Conservation (phyloP, 2,329 filamentous ascomycete genomes). For the Talaromyces islandicus region DNA sequence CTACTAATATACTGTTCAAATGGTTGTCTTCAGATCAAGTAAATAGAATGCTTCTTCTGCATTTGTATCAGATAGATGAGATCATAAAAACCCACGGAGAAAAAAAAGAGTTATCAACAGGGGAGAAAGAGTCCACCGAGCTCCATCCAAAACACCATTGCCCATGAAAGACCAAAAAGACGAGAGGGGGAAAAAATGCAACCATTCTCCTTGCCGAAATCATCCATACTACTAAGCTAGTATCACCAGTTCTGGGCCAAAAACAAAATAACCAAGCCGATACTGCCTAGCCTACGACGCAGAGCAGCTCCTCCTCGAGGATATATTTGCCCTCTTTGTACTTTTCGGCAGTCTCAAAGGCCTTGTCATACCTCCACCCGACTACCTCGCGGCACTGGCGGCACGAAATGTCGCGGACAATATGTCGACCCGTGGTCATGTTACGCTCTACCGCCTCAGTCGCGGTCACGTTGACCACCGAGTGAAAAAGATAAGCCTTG, state of each 20-base stretch:
- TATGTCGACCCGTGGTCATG: conserved; percentile 94
- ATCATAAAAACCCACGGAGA: neutral
- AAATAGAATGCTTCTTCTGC: neutral
- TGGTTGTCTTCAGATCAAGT: neutral
- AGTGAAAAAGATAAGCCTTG: conserved; percentile 94
- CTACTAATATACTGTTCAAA: neutral
- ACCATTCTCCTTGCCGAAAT: neutral
- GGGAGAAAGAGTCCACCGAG: neutral
- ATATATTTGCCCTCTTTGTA: conserved; percentile 99
- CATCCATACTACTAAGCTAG: neutral
- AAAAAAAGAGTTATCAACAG: neutral
- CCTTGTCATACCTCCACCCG: conserved; percentile 99
- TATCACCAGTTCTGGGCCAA: neutral
- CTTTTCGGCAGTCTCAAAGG: conserved; percentile 84
- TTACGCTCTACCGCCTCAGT: conserved; percentile 84
- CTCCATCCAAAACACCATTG: neutral
- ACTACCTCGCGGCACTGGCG: conserved; percentile 87
- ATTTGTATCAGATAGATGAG: neutral
- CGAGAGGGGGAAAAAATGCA: neutral
- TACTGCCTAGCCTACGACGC: conserved; percentile 41
- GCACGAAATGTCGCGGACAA: conserved; percentile 90
- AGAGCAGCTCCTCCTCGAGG: conserved; percentile 83
- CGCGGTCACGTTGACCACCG: conserved; percentile 81
- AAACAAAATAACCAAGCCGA: too few species aligned
- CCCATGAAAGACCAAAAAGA: neutral